Evolutionary conservation across 371 early-diverging fungal genomes (phyloP).

Genomic region (Haplosporangium sp.): DNA sequence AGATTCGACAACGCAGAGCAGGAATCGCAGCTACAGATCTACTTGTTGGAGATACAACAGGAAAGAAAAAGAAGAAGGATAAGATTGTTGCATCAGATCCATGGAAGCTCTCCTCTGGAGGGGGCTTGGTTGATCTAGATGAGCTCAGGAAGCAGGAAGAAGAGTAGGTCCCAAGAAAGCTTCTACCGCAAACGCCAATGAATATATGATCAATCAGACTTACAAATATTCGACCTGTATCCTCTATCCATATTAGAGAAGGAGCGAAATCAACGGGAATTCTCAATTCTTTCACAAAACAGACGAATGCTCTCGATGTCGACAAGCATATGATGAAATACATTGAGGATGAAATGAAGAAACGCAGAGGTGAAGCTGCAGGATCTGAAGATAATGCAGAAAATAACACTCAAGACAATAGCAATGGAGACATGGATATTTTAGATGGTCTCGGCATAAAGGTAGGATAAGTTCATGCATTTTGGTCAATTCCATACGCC

Average conservation of each 20-base stretch:
- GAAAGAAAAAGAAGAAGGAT: constrained; percentile 64
- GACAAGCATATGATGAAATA: constrained; percentile 92
- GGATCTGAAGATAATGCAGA: constrained; percentile 44
- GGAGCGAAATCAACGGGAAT: constrained; percentile 59
- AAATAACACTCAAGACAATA: constrained; percentile 64
- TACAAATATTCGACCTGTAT: neutral
- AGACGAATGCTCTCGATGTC: constrained; percentile 86
- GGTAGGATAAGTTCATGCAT: constrained; percentile 8
- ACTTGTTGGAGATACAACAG: constrained; percentile 62
- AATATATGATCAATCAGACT: neutral
- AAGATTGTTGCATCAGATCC: constrained; percentile 57
- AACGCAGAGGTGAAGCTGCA: constrained; percentile 60
- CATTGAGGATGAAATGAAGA: constrained; percentile 80
- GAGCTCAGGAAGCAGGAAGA: constrained; percentile 54
- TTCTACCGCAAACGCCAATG: too few relatives aligned
- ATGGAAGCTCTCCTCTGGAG: constrained; percentile 66
- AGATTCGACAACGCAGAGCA: constrained; percentile 66
- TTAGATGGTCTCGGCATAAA: constrained; percentile 65
- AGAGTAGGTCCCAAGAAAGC: constrained; percentile 12
- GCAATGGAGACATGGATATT: constrained; percentile 80
- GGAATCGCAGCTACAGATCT: constrained; percentile 73
- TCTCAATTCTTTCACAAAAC: constrained; percentile 82
- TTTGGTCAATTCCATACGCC: too few relatives aligned
- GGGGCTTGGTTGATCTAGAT: constrained; percentile 65
- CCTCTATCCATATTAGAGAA: constrained; percentile 8